phyloP scores from a whole-genome alignment of 2,329 filamentous ascomycete genomes.

The Raffaelea deltoideospora region DNA sequence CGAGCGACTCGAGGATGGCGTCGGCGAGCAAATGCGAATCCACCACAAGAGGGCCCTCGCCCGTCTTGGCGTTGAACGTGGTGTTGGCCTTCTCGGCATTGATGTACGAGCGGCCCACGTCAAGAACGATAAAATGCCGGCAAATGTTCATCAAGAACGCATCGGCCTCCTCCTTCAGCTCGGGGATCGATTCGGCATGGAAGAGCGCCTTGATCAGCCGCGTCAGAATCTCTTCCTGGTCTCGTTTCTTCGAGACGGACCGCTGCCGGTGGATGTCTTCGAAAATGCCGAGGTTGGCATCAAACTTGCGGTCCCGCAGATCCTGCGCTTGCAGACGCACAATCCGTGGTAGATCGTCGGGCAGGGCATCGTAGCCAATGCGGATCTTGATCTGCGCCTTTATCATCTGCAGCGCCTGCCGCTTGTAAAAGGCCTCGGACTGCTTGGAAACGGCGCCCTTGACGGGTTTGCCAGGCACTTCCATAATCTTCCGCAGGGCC shows the following conservation, averaged over 20 bases:
- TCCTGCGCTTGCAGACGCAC: slow-evolving; percentile 85
- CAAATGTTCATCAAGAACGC: slow-evolving; percentile 67
- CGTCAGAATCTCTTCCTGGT: slow-evolving; percentile 68
- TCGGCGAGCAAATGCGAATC: slow-evolving; percentile 81
- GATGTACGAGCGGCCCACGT: slow-evolving; percentile 73
- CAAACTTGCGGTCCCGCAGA: slow-evolving; percentile 54
- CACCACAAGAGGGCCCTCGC: slow-evolving; percentile 75
- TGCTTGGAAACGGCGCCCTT: slow-evolving; percentile 34
- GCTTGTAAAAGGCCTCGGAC: slow-evolving; percentile 74
- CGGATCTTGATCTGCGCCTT: slow-evolving; percentile 81
- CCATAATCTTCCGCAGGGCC: slow-evolving; percentile 76
- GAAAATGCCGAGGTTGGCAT: slow-evolving; percentile 55
- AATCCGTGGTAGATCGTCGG: slow-evolving; percentile 74
- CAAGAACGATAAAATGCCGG: slow-evolving; percentile 78
- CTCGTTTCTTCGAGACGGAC: slow-evolving; percentile 74
- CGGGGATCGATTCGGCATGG: slow-evolving; percentile 67
- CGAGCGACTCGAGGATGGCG: slow-evolving; percentile 76
- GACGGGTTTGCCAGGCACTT: slow-evolving; percentile 50
- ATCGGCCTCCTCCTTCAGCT: slow-evolving; percentile 62
- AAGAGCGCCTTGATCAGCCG: slow-evolving; percentile 81
- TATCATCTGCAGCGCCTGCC: slow-evolving; percentile 78
- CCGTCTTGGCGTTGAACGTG: slow-evolving; percentile 69
- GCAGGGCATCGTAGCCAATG: slow-evolving; percentile 73
- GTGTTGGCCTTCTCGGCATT: slow-evolving; percentile 63
- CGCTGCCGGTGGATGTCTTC: slow-evolving; percentile 64